These are phyloP conservation scores for Middelhovenomyces tepae DNA, from an alignment of 805 yeast species.

Conservation along the genomic window DNA sequence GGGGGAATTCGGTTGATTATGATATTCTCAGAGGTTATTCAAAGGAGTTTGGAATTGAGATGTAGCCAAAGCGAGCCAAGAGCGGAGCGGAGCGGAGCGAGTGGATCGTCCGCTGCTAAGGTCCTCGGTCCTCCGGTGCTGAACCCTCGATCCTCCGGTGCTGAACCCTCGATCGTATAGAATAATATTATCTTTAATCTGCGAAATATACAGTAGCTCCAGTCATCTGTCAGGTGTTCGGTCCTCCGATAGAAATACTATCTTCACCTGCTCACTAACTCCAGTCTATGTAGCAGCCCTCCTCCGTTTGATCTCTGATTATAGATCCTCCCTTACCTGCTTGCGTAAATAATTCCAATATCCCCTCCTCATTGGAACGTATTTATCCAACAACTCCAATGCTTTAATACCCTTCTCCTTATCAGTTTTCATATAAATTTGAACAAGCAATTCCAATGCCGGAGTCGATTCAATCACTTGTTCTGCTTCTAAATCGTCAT, in stretches of 20 bases:
- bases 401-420: constrained; percentile 33
- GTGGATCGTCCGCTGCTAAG: too few relatives aligned
- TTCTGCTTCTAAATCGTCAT: constrained; percentile 13
- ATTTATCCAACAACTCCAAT: constrained; percentile 43
- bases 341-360: constrained; percentile 44
- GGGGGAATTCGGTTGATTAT: constrained; percentile 34
- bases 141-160: too few relatives aligned
- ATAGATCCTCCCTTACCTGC: neutral
- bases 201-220: too few relatives aligned
- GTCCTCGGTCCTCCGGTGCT: too few relatives aligned
- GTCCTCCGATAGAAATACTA: too few relatives aligned
- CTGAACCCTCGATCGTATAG: too few relatives aligned
- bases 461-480: constrained; percentile 39
- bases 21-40: constrained; percentile 19
- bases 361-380: constrained; percentile 53
- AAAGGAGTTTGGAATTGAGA: constrained; percentile 14
- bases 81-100: too few relatives aligned
- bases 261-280: too few relatives aligned
- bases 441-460: constrained; percentile 58
- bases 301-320: too few relatives aligned
- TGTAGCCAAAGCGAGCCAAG: constrained; percentile 10
- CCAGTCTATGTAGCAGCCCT: too few relatives aligned
- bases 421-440: constrained; percentile 33
- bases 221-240: too few relatives aligned
- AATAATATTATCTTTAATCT: too few relatives aligned